Conservation (phyloP, 768 basidiomycete species). For the Phaeolepiota aurea region DNA sequence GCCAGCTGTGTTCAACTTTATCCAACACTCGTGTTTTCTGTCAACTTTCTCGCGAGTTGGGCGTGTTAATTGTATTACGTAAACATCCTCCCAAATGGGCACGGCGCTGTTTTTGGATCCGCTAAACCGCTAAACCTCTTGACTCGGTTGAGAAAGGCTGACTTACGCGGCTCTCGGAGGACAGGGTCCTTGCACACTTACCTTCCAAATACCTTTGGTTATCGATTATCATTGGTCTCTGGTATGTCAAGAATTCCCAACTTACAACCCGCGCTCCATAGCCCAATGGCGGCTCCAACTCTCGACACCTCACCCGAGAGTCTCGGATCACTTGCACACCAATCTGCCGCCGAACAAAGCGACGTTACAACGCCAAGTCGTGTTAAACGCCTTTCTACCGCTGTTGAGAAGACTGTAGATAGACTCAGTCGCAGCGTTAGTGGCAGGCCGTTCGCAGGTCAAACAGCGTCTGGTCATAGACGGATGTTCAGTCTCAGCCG, state of each 20-base stretch:
- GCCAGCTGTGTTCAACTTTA: conserved; percentile 11
- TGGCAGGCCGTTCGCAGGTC: conserved; percentile 23
- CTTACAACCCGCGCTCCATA: conserved; percentile 15
- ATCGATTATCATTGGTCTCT: conserved; percentile 3
- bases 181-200: too few species aligned
- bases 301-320: conserved; percentile 24
- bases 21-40: conserved; percentile 7
- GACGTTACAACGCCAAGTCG: conserved; percentile 29
- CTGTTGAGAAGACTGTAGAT: conserved; percentile 51
- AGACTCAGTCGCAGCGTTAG: conserved; percentile 55
- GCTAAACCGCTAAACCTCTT: too few species aligned
- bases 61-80: conserved; percentile 20
- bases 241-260: conserved; percentile 14
- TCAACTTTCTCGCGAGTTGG: conserved; percentile 18
- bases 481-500: conserved; percentile 50
- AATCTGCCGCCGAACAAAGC: conserved; percentile 15
- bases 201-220: too few species aligned
- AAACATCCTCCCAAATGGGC: conserved; percentile 4
- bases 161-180: conserved; percentile 2
- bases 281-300: conserved; percentile 14
- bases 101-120: too few species aligned
- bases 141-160: too few species aligned
- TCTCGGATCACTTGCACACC: conserved; percentile 19
- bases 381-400: conserved; percentile 42
- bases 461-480: conserved; percentile 28